Base-by-base conservation (phyloP, 1,284 basidiomycete genomes). In the Binderoboletus segoi region DNA sequence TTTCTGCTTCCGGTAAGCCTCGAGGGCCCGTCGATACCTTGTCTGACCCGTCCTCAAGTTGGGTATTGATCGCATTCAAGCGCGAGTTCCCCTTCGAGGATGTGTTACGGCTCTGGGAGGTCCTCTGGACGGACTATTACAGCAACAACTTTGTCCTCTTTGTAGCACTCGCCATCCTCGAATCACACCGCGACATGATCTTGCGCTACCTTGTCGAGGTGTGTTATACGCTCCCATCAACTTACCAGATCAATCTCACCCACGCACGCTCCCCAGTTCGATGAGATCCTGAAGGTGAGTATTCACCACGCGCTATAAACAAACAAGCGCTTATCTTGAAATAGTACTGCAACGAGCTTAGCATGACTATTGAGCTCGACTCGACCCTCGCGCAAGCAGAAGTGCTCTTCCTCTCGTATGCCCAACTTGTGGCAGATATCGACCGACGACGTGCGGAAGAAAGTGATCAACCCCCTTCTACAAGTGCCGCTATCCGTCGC, bases 111-210 rank as follows among this genome's bases (percentile, higher is more conserved):
- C 76, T 99, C 10, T 99, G 97, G 97, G 97, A 99, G 73, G 89
- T 94, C 12, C 76, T 97, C n/a, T 97, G 93, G 91, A 95, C 95
- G 8, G 87, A 96, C 66, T 91, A 92, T 68, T 94, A 94, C 74
- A 93, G 89, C 69, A 84, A 82, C 33, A 79, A 88, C 33, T 98
- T 98, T 67, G 86, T 95, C n/a, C 82, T 99, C 4, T 99, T 99
- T 67, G 82, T 98, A 21, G 96, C 96, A 0, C 81, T 99, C 23
- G 95, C 95, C 0, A 84, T 99, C 33, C 80, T 99, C 13, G 94
- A 98, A 72, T 91, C 91, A 6, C 95, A 99, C 73, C 81, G 96
- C 37, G 94, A 97, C 66, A 90, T 97, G 69, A 91, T 99, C 53
- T 76, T 98, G 44, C 85, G 96, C 15, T 98, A 99, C 72, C 82